Percentiles rank a stretch among this genome's conserved stretches.
Conservation (phyloP, 2,329 filamentous ascomycete species). For the Alternaria infectoria region DNA sequence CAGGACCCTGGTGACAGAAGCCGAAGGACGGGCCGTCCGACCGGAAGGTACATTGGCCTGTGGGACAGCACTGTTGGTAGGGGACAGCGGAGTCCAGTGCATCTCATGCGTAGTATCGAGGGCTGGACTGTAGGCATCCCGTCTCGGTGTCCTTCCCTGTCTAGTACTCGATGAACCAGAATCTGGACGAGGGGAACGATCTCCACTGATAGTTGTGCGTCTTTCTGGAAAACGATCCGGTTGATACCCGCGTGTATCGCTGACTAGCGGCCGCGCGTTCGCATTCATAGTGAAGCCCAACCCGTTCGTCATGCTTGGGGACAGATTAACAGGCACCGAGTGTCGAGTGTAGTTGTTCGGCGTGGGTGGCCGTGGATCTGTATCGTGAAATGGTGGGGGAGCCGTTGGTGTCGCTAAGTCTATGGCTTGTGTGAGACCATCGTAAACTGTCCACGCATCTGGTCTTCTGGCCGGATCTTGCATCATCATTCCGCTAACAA, state of each 20-base stretch:
- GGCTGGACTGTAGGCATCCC: accelerated
- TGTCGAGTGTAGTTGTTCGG: background rate
- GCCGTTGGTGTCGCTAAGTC: background rate
- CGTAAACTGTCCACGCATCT: background rate
- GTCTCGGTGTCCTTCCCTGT: background rate
- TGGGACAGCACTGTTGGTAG: accelerated
- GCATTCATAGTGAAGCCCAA: no score
- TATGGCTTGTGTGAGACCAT: background rate
- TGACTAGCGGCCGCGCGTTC: accelerated
- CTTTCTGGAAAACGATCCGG: background rate
- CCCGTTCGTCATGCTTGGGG: no score
- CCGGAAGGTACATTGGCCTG: accelerated
- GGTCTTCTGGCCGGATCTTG: background rate
- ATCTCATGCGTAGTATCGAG: accelerated
- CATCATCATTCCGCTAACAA: constrained; percentile 9
- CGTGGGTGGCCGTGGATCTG: accelerated
- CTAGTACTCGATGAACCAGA: accelerated
- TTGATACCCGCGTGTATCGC: background rate
- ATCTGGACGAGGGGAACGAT: background rate
- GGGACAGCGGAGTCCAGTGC: background rate
- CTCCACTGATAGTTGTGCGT: background rate
- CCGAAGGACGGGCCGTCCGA: accelerated
- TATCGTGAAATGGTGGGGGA: no score
- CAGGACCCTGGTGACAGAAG: accelerated
- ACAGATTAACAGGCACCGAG: background rate